Percentiles rank a stretch among this genome's conserved stretches.
These are phyloP conservation scores for Terfezia claveryi DNA, from an alignment of 495 filamentous ascomycete species.

Conservation along the genomic window DNA sequence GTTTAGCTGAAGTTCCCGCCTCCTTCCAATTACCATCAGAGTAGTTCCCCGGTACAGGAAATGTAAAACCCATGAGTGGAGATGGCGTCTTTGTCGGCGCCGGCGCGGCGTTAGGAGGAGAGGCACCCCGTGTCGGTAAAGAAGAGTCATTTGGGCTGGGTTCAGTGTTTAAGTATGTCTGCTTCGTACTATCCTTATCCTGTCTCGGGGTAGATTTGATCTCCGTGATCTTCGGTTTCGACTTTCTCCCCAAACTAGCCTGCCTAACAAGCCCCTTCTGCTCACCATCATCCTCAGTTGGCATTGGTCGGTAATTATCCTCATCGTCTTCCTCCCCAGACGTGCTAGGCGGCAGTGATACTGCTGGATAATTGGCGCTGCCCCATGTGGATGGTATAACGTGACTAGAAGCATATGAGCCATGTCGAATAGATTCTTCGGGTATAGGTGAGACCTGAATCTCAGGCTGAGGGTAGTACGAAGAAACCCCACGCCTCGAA, in stretches of 20 bases:
- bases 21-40: slow-evolving; percentile 19
- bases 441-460: slow-evolving; percentile 75
- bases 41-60: background rate
- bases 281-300: slow-evolving; percentile 28
- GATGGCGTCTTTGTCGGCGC: background rate
- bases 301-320: slow-evolving; percentile 25
- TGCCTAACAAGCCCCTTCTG: slow-evolving; percentile 46
- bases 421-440: slow-evolving; percentile 49
- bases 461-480: slow-evolving; percentile 42
- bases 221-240: slow-evolving; percentile 15
- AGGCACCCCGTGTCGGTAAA: background rate
- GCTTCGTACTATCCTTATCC: slow-evolving; percentile 5
- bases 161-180: slow-evolving; percentile 2
- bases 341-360: background rate
- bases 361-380: slow-evolving; percentile 5
- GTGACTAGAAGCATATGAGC: slow-evolving; percentile 62
- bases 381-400: slow-evolving; percentile 55
- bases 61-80: no score
- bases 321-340: slow-evolving; percentile 28
- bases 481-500: slow-evolving; percentile 43
- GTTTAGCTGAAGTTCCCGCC: slow-evolving; percentile 11
- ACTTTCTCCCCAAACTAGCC: slow-evolving; percentile 23
- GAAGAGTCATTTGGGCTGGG: background rate
- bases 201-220: slow-evolving; percentile 4
- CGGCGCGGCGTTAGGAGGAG: background rate